Base-by-base conservation (phyloP, 345 rosid species). In the Salix suchowensis region DNA sequence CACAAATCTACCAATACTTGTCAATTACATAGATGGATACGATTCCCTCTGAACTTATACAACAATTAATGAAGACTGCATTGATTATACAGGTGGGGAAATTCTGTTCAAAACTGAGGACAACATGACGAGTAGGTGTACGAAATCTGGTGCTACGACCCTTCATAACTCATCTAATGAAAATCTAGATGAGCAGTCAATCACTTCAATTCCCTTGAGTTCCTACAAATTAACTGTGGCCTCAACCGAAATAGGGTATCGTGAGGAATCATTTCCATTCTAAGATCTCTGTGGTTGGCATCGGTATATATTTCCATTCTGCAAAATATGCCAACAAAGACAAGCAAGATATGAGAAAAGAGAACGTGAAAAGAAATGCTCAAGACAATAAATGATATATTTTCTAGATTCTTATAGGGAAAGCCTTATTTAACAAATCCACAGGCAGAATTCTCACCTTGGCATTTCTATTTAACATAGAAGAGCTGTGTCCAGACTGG, bases 231-330 rank as follows among this genome's bases (percentile, higher is more conserved):
- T 26, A 26, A 2, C 60, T 18, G 21, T 19, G 21, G 60, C 60
- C 60, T n/a, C 7, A 54, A n/a, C 60, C 0, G 21, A 19, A 54
- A 54, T 18, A 18, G 60, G 60, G 34, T 37, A 71, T 87, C 80
- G 79, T 65, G 83, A 78, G 34, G 87, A 74, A 72, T 79, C 65
- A 23, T 79, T 82, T 28, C 76, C 58, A 36, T 77, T 81, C 90
- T 89, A 68, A 77, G 81, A 40, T 40, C 79, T 75, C 72, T 70
- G 65, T 86, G 84, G 37, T 70, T 87, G 34, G 84, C 82, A 80
- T 83, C 89, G 21, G 80, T 74, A n/a, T n/a, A n/a, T n/a, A 23
- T 79, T 82, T 28, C 76, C 58, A 36, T 80, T 81, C 90, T 89
- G 83, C 84, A 71, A n/a, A 48, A n/a, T 52, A 52, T 19, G 60